Evolutionary conservation across 768 basidiomycete species (phyloP).

Genomic region (Glaciozyma antarctica): DNA sequence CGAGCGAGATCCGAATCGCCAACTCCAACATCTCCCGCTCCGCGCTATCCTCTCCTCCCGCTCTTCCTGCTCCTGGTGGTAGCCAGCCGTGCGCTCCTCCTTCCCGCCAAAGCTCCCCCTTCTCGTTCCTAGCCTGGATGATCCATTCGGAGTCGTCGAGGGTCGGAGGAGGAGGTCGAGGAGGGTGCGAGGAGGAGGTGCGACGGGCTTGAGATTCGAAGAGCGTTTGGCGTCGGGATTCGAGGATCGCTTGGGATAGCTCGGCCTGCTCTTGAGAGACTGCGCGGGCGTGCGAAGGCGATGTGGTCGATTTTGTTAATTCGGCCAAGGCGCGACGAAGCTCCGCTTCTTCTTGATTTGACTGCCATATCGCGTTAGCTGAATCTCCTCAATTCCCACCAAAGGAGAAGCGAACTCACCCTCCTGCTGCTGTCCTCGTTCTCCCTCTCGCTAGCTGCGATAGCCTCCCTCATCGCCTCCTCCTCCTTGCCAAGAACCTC

Average conservation of each 20-base stretch:
- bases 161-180: background rate
- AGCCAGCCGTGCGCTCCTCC: constrained; percentile 6
- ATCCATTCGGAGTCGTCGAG: constrained; percentile 3
- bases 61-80: constrained; percentile 13
- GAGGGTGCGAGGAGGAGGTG: background rate
- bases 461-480: no score
- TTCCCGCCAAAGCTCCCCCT: background rate
- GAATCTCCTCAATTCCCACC: rapidly evolving
- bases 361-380: background rate
- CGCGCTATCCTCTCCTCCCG: constrained; percentile 13
- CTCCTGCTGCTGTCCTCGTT: no score
- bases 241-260: background rate
- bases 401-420: background rate
- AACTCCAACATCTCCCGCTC: constrained; percentile 26
- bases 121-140: background rate
- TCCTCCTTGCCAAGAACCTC: no score
- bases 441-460: no score
- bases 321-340: background rate
- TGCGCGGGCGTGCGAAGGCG: background rate
- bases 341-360: background rate
- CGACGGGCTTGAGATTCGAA: constrained; percentile 1
- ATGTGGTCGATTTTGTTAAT: background rate
- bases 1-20: constrained; percentile 23
- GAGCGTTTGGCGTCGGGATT: background rate
- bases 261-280: constrained; percentile 6